Evolutionary conservation across 108 stramenopile species (phyloP).

Genomic region (Cyclotella choctawhatcheeana): DNA sequence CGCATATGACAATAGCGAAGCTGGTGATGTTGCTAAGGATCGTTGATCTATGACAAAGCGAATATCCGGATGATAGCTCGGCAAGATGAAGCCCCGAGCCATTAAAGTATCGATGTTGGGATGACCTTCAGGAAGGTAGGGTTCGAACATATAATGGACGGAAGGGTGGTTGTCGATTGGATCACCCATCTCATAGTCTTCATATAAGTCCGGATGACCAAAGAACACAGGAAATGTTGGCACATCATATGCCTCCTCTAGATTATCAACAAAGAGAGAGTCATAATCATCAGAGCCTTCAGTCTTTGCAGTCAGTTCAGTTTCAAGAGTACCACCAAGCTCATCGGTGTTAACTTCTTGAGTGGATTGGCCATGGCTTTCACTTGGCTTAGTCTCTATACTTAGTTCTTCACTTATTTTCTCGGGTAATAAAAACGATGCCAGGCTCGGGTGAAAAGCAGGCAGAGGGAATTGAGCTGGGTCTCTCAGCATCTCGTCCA

Average conservation of each 20-base stretch:
- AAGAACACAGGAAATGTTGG: slow-evolving; percentile 21
- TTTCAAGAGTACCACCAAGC: neutral
- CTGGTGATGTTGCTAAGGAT: slow-evolving; percentile 18
- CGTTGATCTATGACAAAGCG: slow-evolving; percentile 7
- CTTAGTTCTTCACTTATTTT: neutral
- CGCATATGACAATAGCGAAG: slow-evolving; percentile 19
- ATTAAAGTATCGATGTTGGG: slow-evolving; percentile 38
- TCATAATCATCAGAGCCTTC: neutral
- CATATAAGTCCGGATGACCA: slow-evolving; percentile 21
- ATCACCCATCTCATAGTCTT: slow-evolving; percentile 17
- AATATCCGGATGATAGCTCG: slow-evolving; percentile 35
- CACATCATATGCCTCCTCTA: slow-evolving; percentile 1
- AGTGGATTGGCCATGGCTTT: too few relatives aligned
- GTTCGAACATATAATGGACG: slow-evolving; percentile 28
- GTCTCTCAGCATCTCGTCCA: slow-evolving; percentile 16
- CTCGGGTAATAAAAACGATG: slow-evolving; percentile 1
- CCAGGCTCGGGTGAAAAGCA: slow-evolving; percentile 14
- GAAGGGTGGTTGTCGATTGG: slow-evolving; percentile 30
- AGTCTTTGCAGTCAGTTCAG: neutral
- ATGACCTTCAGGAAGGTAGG: slow-evolving; percentile 20
- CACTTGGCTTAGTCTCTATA: too few relatives aligned
- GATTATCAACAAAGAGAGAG: neutral
- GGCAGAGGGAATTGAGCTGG: slow-evolving; percentile 3
- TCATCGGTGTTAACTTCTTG: too few relatives aligned
- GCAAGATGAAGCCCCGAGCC: slow-evolving; percentile 24